Evolutionary conservation across 2,329 filamentous ascomycete genomes (phyloP), one percentile per base, ranked within the genome.

Genomic region (Drechslerella dactyloides): DNA sequence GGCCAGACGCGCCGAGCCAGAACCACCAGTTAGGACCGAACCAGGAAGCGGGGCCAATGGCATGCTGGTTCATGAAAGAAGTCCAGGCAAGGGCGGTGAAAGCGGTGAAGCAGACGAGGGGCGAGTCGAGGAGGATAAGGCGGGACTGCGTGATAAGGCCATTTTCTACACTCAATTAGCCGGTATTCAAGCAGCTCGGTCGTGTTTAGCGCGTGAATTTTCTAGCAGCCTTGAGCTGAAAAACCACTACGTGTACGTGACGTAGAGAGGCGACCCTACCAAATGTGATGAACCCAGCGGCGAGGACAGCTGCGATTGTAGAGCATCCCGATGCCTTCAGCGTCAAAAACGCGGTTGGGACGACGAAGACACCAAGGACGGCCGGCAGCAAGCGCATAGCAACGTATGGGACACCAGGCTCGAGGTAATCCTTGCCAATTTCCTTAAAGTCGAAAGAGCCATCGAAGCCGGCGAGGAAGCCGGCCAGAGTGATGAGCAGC

Each of bases 381-480:
- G 94, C 94, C 42, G 94, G 93, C 75, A 96, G 87, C 81, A 97
- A 81, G 79, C 94, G 90, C 94, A 99, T 99, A 63, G 94, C 90
- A 63, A 99, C 94, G 81, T 99, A 99, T 48, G 94, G 94, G 61
- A 99, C 94, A 59, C 88, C 87, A 2, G 94, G 92, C 82, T 96
- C 94, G 74, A 97, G 80, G 79, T 99, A 99, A 80, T 99, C 94
- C 83, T 97, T 97, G 81, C 94, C 94, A 81, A 99, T 99, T 76
- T 99, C 93, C 84, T 97, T 99, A 84, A 99, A 99, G 80, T 97
- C 94, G 79, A 99, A 99, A 74, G 91, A 85, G 75, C 94, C 94
- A 78, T 97, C 86, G 80, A 97, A 99, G 60, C 94, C 94, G 77
- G 93, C 94, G 74, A 97, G 81, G 88, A 90, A 99, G 76, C 93